Evolutionary conservation across 1,284 basidiomycete genomes (phyloP), one percentile per base, ranked within the genome.

Genomic region (Cronartium ribicola): DNA sequence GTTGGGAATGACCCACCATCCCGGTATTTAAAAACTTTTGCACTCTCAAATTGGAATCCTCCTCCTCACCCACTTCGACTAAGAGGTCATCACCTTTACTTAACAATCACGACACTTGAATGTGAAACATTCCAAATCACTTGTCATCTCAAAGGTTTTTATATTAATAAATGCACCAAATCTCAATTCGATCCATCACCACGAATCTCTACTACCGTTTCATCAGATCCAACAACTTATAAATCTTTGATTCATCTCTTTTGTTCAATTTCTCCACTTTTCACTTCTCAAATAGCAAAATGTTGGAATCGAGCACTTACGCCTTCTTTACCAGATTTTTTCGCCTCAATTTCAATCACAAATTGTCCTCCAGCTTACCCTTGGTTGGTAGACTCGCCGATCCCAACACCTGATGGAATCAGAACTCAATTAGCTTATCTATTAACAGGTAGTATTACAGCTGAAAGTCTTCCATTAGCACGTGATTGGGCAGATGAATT

Each of bases 401-500:
- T 80, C n/a, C 81, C 82, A 66, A 77, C 77, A n/a, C 79, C 83
- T 6, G 85, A 87, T 76, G 78, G 83, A n/a, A 80, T 86, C 60
- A 82, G 85, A 70, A 83, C 84, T 20, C 86, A 87, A 79, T 80
- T 84, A 14, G 85, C 85, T 4, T 87, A 84, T 82, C 81, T 86
- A 55, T 82, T 85, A 77, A 84, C 85, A 0, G 85, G 85, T 41
- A 84, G 83, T 55, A 83, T 80, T 70, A 81, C 81, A 2, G 81
- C 83, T 37, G 85, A 86, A 66, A 83, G 82, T 17, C 80, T 86
- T 39, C 85, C 86, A 70, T 82, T 81, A 22, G 83, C 85, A 4
- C 81, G 85, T 70, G 86, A 87, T 79, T 87, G 86, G 86, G 86
- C 86, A 79, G 86, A 86, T 77, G 86, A 87, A 81, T 83, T 86